Conservation (phyloP, 2,329 filamentous ascomycete genomes). For the Immersiporthe knoxdaviesiana region DNA sequence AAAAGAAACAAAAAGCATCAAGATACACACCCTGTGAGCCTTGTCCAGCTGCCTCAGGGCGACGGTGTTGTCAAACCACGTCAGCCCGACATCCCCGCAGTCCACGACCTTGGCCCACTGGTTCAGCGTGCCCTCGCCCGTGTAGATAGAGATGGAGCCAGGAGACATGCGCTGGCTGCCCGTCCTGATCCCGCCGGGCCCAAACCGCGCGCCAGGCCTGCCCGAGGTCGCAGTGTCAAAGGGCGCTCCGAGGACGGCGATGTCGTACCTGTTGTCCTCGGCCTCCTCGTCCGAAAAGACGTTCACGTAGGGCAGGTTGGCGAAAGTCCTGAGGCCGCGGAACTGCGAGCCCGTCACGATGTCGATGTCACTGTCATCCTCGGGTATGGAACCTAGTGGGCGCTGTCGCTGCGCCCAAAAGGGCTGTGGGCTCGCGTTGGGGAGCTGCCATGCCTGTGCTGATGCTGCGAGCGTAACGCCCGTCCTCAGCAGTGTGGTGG, state of each 20-base stretch:
- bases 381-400: constrained; percentile 10
- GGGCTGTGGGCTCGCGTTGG: constrained; percentile 5
- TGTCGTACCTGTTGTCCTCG: constrained; percentile 54
- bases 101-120: constrained; percentile 58
- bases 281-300: constrained; percentile 60
- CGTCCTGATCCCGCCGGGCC: constrained; percentile 26
- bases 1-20: not conserved
- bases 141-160: constrained; percentile 18
- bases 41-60: constrained; percentile 76
- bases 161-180: constrained; percentile 30
- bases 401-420: constrained; percentile 12
- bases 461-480: constrained; percentile 6
- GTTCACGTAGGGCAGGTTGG: constrained; percentile 62
- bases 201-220: constrained; percentile 25
- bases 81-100: constrained; percentile 79
- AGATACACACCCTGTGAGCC: constrained; percentile 53
- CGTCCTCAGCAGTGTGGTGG: not conserved
- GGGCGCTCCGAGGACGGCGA: constrained; percentile 55
- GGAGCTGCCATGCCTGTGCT: constrained; percentile 23
- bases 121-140: constrained; percentile 20
- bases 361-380: constrained; percentile 41
- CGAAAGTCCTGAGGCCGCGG: constrained; percentile 66
- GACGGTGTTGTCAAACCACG: constrained; percentile 75
- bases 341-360: constrained; percentile 48
- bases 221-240: constrained; percentile 46